Evolutionary conservation across 1,284 basidiomycete genomes (phyloP).

Genomic region (Apiotrichum veenhuisii): DNA sequence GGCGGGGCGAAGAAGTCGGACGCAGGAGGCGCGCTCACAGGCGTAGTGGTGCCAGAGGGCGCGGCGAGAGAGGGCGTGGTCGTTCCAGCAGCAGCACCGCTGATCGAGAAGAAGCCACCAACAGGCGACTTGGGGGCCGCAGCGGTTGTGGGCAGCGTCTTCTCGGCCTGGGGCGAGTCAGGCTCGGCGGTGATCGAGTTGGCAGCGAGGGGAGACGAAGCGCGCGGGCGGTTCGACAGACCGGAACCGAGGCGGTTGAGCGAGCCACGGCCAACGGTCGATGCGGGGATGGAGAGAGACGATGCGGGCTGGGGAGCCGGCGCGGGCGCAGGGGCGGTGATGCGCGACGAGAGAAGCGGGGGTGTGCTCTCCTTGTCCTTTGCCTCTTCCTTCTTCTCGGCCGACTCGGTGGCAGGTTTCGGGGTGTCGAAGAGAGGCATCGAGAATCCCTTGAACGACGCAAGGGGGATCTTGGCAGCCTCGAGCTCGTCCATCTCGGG

Average conservation of each 20-base stretch:
- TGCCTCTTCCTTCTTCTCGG: constrained; percentile 2
- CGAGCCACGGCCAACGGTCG: constrained; percentile 26
- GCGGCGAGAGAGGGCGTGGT: constrained; percentile 24
- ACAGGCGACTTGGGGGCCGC: constrained; percentile 12
- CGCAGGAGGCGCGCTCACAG: constrained; percentile 23
- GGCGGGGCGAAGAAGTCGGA: constrained; percentile 27
- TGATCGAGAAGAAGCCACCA: constrained; percentile 23
- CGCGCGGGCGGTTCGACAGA: constrained; percentile 33
- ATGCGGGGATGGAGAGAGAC: constrained; percentile 16
- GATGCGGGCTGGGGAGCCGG: constrained; percentile 9
- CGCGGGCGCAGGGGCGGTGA: constrained; percentile 10
- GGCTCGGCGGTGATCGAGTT: constrained; percentile 37
- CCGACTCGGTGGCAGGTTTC: not conserved
- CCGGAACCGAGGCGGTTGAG: constrained; percentile 18
- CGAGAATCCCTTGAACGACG: constrained; percentile 39
- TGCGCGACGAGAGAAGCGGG: constrained; percentile 16
- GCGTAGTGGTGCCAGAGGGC: constrained; percentile 23
- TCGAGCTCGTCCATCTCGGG: constrained; percentile 46
- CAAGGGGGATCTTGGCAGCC: constrained; percentile 35
- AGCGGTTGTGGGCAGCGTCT: constrained; percentile 5
- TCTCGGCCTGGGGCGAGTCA: constrained; percentile 32
- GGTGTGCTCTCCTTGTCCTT: not conserved
- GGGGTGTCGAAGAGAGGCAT: constrained; percentile 23
- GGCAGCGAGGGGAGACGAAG: constrained; percentile 42
- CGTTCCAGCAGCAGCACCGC: constrained; percentile 7